Conservation (phyloP, 257 asterid species). For the Petunia axillaris region DNA sequence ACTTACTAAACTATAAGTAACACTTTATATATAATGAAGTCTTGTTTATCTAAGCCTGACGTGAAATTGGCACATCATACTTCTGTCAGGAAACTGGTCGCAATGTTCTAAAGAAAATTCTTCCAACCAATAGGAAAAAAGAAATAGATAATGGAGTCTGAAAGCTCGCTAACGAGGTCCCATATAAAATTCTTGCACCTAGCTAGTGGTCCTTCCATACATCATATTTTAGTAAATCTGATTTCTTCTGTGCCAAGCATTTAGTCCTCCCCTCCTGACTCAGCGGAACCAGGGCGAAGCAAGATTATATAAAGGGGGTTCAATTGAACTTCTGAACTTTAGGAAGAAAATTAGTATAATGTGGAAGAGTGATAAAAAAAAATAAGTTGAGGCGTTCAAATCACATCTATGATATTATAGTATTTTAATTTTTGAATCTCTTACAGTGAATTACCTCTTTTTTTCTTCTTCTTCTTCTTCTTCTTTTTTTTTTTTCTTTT, state of each 20-base stretch:
- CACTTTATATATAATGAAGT: background rate
- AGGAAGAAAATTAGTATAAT: too few relatives aligned
- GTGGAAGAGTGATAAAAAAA: too few relatives aligned
- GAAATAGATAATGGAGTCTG: background rate
- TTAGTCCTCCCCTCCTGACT: background rate
- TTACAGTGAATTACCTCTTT: too few relatives aligned
- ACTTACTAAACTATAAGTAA: background rate
- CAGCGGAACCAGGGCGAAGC: too few relatives aligned
- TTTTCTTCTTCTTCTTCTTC: too few relatives aligned
- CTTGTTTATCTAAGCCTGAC: background rate
- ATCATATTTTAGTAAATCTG: background rate
- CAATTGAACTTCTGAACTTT: too few relatives aligned
- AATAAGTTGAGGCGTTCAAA: too few relatives aligned
- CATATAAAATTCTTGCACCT: background rate
- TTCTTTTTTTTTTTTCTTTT: too few relatives aligned
- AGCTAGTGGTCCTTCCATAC: background rate
- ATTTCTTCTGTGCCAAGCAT: background rate
- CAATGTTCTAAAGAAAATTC: background rate
- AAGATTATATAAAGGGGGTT: too few relatives aligned
- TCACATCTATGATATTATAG: too few relatives aligned
- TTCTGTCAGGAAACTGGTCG: background rate
- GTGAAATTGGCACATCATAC: conserved; percentile 1
- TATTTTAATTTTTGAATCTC: too few relatives aligned
- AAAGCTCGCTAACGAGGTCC: background rate
- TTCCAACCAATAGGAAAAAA: background rate